Base-by-base conservation (phyloP, 2,329 filamentous ascomycete species). In the Penicillium sp. region DNA sequence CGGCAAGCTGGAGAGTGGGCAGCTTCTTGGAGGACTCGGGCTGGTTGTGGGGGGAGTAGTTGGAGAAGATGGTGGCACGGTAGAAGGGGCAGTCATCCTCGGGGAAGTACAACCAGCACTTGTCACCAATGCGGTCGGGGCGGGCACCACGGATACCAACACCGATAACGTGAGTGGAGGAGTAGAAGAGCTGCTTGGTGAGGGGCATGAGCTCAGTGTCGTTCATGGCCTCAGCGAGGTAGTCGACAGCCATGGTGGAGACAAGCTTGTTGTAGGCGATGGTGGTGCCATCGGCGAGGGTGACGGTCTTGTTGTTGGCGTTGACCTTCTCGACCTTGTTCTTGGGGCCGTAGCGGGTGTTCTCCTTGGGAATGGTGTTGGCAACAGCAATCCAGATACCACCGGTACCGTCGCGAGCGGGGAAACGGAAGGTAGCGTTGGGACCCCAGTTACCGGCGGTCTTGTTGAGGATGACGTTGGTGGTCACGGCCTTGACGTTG, bases 31-130 rank as follows among this genome's bases (percentile, higher is more conserved):
- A 86, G 55, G 86, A 81, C 63, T 89, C 81, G 32, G 94, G 94
- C 80, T 97, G 94, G 83, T 99, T 99, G 85, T 96, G 87, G 49
- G 93, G 94, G 21, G 94, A 97, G 84, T 99, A 99, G 85, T 99
- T 99, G 78, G 93, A 97, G 86, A 99, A 99, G 80, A 99, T 97
- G 72, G 94, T 99, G 71, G 94, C 94, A 67, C 94, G 90, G 84
- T 99, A 99, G 84, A 99, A 99, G 73, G 92, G 92, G 82, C 92
- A 97, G 84, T 99, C 88, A 76, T 96, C 89, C 77, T 99, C 94
- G 59, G 94, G 94, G 86, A 97, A 99, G 85, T 99, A 99, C 63
- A 99, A 83, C 87, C 94, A 99, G 87, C 94, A 99, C 85, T 97
- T 99, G 82, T 99, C 94, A 63, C 94, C 94, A 66, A 99, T 99